Evolutionary conservation across 176 grass and related monocot genomes (phyloP), one percentile per base, ranked within the genome.

Genomic region (Oryza longistaminata): DNA sequence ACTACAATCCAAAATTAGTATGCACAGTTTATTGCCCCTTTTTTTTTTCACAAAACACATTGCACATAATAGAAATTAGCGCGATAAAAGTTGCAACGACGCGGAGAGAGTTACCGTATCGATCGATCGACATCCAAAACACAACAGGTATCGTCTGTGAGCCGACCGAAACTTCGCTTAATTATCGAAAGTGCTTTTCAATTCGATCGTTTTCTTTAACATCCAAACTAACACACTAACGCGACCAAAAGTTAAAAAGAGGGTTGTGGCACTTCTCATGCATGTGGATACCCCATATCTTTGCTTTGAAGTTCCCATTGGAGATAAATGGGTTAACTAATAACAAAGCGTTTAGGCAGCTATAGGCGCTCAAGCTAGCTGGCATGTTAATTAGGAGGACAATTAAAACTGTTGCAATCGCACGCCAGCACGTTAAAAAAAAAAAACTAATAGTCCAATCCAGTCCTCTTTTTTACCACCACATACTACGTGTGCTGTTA

Each of bases 231-330:
- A 35, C 46, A 16, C 22, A 11, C 53, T 15, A 11, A 29, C 21
- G 80, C 53, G 25, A 27, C 3, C 69, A 72, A 83, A 83, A 83
- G 81, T 43, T 64, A 24, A 73, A 34, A 73, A 85, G 7, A 44
- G 22, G 5, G 3, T 19, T 55, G 0, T n/a, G 46, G 46, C 46
- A 49, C 46, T 68, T 76, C 13, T 79, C 12, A 33, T 16, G 37
- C 49, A 46, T n/a, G 1, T 53, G 44, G 35, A 7, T 71, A 72
- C 58, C 45, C 78, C 15, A 14, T 71, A 73, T 66, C 67, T 35
- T 35, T 4, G 77, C 9, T 22, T 27, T 74, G 40, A 60, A 75
- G 48, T 64, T 85, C 66, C 61, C 21, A 76, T 85, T 85, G 87
- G 62, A 15, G 71, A 42, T n/a, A 70, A 85, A 64, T 70, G n/a